Evolutionary conservation across 148 eudicot genomes (phyloP), one percentile per base, ranked within the genome.

Genomic region (Vaccinium myrtillus): DNA sequence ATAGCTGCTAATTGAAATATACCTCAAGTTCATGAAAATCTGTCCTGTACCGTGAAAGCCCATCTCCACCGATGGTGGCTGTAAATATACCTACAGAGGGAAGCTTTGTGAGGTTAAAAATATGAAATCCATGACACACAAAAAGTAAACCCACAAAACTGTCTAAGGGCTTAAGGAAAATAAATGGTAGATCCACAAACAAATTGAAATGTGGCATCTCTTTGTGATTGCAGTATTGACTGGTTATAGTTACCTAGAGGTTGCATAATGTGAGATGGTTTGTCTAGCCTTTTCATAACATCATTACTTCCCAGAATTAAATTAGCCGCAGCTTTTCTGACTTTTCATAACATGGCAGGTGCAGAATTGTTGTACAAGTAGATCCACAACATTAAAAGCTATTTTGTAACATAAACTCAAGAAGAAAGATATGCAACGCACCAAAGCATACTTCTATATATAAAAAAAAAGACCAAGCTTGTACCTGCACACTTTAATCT

Each of bases 21-120:
- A 94, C 99, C 98, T 94, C 94, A 71, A 96, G 90, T 87, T 96
- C 98, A 82, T 93, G 97, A 78, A 96, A 96, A 87, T 94, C 98
- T 25, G 94, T 82, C 46, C 91, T 84, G 82, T 96, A 96, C 58
- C 98, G 94, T 77, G 99, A 89, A 82, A 93, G 89, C 87, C 90
- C 90, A 86, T 89, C 92, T 69, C 92, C 91, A 75, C 91, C 93
- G 88, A 87, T 51, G 80, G 90, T 77, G 27, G 89, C 83, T 43
- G 94, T 83, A 50, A 87, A 79, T 75, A 88, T 89, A 79, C 94
- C 98, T 96, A 86, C 30, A 85, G 71, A 83, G 54, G 7, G 87
- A 84, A 7, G 27, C 21, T 43, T 71, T 23, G 81, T 50, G 84
- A 16, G 63, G 23, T 39, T 59, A 54, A 13, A 23, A 50, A 11